Evolutionary conservation across 345 rosid species (phyloP).

Genomic region (Fremontodendron californicum): DNA sequence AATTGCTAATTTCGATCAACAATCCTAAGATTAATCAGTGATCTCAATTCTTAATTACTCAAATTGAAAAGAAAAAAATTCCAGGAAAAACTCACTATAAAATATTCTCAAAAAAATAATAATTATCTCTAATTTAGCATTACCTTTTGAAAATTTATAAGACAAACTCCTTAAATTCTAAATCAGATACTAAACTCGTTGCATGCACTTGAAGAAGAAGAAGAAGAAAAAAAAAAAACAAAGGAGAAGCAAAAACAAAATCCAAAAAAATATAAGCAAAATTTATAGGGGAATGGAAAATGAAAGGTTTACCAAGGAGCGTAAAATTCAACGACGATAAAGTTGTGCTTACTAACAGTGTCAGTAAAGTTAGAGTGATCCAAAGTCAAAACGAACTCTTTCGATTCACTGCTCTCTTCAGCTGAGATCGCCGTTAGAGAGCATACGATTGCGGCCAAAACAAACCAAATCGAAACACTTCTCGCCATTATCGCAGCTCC

Average conservation of each 20-base stretch:
- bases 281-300: background rate
- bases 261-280: background rate
- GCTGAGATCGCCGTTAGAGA: constrained; percentile 29
- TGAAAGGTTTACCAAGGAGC: constrained; percentile 71
- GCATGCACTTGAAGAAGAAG: background rate
- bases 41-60: background rate
- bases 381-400: constrained; percentile 81
- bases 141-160: background rate
- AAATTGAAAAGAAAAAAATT: background rate
- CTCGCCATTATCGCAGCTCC: constrained; percentile 35
- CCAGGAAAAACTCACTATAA: background rate
- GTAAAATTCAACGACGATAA: constrained; percentile 93
- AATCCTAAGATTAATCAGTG: background rate
- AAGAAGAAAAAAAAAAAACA: background rate
- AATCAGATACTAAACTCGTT: background rate
- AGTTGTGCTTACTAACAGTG: constrained; percentile 63
- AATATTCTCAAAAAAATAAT: background rate
- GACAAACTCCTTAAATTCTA: background rate
- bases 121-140: background rate
- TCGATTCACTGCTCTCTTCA: constrained; percentile 41
- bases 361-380: constrained; percentile 89
- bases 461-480: constrained; percentile 31
- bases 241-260: background rate
- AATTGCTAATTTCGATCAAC: background rate
- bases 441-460: constrained; percentile 31